A percentile compares a stretch with the other conserved stretches of the same genome.
These are phyloP conservation scores for Cudoniella acicularis DNA, from an alignment of 495 filamentous ascomycete genomes.

Conservation along the genomic window DNA sequence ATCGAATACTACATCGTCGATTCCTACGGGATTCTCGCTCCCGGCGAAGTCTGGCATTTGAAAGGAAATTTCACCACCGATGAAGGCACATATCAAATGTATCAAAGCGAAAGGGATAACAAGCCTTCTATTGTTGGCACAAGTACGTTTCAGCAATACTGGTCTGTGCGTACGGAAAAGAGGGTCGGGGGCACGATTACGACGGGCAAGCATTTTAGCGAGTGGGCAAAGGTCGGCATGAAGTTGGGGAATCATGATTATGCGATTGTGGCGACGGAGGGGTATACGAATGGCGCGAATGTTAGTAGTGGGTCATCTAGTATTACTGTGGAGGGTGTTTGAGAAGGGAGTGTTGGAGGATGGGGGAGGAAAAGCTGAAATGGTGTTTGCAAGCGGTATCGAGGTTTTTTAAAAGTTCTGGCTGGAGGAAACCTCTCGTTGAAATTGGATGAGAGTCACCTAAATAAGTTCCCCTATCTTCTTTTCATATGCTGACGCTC, in stretches of 20 bases:
- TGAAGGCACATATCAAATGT: conserved; percentile 62
- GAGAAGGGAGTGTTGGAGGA: not conserved
- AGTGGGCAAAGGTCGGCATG: conserved; percentile 30
- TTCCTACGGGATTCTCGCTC: conserved; percentile 51
- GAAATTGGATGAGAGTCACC: too few relatives aligned
- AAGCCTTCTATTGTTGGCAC: conserved; percentile 55
- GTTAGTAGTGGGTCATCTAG: not conserved
- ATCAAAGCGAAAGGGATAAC: conserved; percentile 54
- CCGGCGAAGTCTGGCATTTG: conserved; percentile 39
- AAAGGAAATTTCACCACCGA: conserved; percentile 55
- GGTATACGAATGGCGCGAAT: conserved; percentile 24
- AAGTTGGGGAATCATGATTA: conserved; percentile 44
- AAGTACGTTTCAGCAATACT: conserved; percentile 54
- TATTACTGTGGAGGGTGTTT: not conserved
- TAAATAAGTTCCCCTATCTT: too few relatives aligned
- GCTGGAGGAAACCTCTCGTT: too few relatives aligned
- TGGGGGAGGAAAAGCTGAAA: too few relatives aligned
- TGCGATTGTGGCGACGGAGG: conserved; percentile 44
- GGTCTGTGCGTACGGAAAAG: conserved; percentile 46
- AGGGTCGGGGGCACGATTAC: conserved; percentile 35
- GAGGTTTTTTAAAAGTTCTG: too few relatives aligned
- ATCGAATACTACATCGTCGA: conserved; percentile 62
- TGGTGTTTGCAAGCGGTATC: too few relatives aligned
- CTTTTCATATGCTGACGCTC: too few relatives aligned
- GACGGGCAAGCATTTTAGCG: conserved; percentile 29